These are phyloP conservation scores for Ettlia oleoabundans DNA, from an alignment of 139 green algal species.

Conservation along the genomic window DNA sequence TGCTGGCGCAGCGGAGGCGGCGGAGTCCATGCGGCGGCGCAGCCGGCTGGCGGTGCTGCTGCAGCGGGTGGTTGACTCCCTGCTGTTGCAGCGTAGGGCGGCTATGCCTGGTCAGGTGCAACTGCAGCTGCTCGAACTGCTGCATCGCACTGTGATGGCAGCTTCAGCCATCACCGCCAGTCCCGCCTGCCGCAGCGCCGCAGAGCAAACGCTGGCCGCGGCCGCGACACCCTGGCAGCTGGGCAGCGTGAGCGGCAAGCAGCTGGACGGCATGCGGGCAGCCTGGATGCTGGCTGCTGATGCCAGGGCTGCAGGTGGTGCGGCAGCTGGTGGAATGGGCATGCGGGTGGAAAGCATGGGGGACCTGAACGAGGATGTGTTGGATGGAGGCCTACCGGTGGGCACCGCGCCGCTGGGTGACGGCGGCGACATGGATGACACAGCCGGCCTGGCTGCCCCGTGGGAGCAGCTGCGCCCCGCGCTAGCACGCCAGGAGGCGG, in stretches of 20 bases:
- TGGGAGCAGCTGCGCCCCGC: conserved; percentile 24
- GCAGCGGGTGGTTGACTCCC: conserved; percentile 17
- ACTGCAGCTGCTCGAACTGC: conserved; percentile 37
- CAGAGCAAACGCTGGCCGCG: neutral
- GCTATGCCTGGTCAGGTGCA: conserved; percentile 26
- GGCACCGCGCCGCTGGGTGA: neutral
- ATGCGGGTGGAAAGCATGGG: neutral
- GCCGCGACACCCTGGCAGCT: no score
- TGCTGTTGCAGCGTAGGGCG: conserved; percentile 14
- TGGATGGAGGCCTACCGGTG: no score
- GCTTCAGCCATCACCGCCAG: neutral
- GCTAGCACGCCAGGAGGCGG: conserved; percentile 47
- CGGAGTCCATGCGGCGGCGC: conserved; percentile 24
- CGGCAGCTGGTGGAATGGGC: neutral
- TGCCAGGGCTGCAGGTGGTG: neutral
- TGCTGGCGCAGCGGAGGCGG: conserved; percentile 15
- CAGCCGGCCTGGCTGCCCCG: neutral
- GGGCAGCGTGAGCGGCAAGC: no score
- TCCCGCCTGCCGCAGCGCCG: neutral
- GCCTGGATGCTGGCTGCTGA: neutral
- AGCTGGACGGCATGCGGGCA: neutral
- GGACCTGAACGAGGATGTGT: no score
- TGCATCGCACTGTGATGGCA: conserved; percentile 13
- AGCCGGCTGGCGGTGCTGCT: conserved; percentile 36
- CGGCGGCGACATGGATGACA: neutral